Evolutionary conservation across 805 yeast species (phyloP), one percentile per base, ranked within the genome.

Genomic region (Kockiozyma suomiensis): DNA sequence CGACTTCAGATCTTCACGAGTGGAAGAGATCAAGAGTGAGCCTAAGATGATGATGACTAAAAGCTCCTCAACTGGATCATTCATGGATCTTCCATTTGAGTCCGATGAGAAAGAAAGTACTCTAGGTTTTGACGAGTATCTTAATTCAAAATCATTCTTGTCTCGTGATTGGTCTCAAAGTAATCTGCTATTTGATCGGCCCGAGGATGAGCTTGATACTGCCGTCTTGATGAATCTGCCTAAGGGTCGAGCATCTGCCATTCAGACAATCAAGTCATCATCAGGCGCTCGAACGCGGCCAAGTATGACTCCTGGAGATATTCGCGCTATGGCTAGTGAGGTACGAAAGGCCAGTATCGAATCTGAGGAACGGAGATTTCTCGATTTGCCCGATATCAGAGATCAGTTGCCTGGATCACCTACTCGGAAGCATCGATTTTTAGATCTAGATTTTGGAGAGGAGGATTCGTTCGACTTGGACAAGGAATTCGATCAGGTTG

Each of bases 271-370:
- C 37, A 56, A 52, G 45, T 49, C 66, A 33, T 28, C 57, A 3
- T 43, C 59, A 5, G 65, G 66, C 2, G 45, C 54, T 7, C 42
- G 53, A 43, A 56, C 64, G 2, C 35, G 66, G 7, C 64, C 64
- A 13, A 62, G 66, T 38, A 35, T 62, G 46, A 38, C 57, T n/a
- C 65, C 66, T 17, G 56, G 58, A 1, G 65, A 62, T 17, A 53
- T 49, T 17, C 35, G 19, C 8, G 49, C 50, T 6, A 33, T 62
- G 50, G 61, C 65, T 1, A 41, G 37, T 6, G 46, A 52, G 1
- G 50, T 47, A 12, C 57, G 61, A 1, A 62, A 53, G 21, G 63
- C 49, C 8, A 62, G 65, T 38, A 61, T 58, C 6, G 65, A 43
- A 7, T 25, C 28, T 1, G 48, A 19, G 6, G 25, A 46, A 30